A percentile compares a stretch with the other conserved stretches of the same genome.
Evolutionary conservation across 1,284 basidiomycete genomes (phyloP).

Genomic region (Microbotryum intermedium): DNA sequence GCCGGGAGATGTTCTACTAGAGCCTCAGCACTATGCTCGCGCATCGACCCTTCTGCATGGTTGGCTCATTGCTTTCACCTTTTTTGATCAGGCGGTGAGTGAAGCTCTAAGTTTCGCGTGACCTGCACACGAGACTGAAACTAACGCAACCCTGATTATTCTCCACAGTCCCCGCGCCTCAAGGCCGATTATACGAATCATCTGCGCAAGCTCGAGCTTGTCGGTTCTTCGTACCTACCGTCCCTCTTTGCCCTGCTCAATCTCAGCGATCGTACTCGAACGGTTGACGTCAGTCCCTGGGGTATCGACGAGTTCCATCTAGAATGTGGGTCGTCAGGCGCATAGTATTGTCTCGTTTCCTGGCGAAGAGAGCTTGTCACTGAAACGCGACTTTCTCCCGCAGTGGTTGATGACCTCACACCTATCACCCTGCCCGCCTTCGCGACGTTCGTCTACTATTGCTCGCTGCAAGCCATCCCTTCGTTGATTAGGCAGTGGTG

Average conservation of each 20-base stretch:
- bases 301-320: constrained; percentile 75
- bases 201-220: constrained; percentile 59
- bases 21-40: neutral
- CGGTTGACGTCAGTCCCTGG: constrained; percentile 72
- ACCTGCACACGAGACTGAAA: neutral
- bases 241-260: constrained; percentile 61
- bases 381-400: constrained; percentile 35
- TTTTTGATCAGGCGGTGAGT: constrained; percentile 74
- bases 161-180: constrained; percentile 64
- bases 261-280: constrained; percentile 52
- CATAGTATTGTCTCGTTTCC: too few relatives aligned
- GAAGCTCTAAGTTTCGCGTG: constrained; percentile 13
- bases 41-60: constrained; percentile 53
- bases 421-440: constrained; percentile 53
- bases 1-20: neutral
- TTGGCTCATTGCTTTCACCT: constrained; percentile 84
- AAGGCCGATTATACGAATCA: constrained; percentile 75
- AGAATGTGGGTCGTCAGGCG: constrained; percentile 51
- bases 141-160: neutral
- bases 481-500: constrained; percentile 79
- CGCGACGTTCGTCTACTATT: constrained; percentile 81
- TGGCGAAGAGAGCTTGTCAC: neutral
- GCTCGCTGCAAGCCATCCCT: constrained; percentile 68
- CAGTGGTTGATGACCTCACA: constrained; percentile 33
- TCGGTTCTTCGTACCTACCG: constrained; percentile 63